Base-by-base conservation (phyloP, 2,329 filamentous ascomycete genomes). In the Calycina marina region DNA sequence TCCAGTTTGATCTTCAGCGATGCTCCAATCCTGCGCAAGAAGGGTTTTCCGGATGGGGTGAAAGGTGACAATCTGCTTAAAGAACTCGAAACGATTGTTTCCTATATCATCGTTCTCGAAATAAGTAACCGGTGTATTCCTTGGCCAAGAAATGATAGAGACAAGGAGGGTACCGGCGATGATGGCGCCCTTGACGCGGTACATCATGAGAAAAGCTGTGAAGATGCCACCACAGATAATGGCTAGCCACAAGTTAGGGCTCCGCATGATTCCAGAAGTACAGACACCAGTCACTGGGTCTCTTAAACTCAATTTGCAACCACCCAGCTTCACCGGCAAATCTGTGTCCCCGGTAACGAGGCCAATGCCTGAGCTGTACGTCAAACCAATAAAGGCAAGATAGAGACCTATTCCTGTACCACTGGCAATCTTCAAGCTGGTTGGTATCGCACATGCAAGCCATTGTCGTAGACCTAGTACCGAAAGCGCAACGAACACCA, bases 71-170 rank as follows among this genome's bases (percentile, higher is more conserved):
- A 93, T 81, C 52, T 84, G 69, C 55, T 81, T 84, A 69, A 93
- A 93, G 57, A 92, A 93, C 47, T 86, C 64, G 55, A 92, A 93
- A 25, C 61, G 61, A 46, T 66, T 65, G 52, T 86, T 63, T 25
- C 84, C 84, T 2, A 76, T 54, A 0, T 63, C 44, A 0, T 71
- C 81, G 47, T 86, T 64, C 0, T 84, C 82, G 58, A 93, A 92
- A 55, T 79, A 84, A 4, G 83, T 88, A 35, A 92, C 75, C 1
- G 67, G 53, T 0, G 83, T 88, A 12, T 62, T 59, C 14, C 84
- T 71, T 0, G 84, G 84, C 84, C 84, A 93, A 6, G 82, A 92
- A 54, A 90, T 84, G 56, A 92, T 77, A 41, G 77, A 84, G 35
- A 92, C 83, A 15, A 92, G 69, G 15, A 86, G 54, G 41, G 92